Percentiles rank a stretch among this genome's conserved stretches.
phyloP scores from a whole-genome alignment of 2,329 filamentous ascomycete species.

The Alternaria burnsii region DNA sequence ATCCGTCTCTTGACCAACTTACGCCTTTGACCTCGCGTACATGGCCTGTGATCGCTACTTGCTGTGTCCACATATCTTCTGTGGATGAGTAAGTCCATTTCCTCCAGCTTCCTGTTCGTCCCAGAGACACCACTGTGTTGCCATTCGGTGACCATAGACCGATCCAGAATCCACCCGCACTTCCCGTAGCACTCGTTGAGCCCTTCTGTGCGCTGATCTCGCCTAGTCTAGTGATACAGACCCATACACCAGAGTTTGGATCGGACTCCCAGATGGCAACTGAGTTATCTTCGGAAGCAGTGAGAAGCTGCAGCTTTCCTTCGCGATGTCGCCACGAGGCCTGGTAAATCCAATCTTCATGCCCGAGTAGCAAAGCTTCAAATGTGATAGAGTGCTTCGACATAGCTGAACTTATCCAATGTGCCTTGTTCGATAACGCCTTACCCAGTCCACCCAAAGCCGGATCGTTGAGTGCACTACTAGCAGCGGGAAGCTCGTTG shows the following conservation, averaged over 20 bases:
- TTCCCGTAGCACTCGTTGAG: slow-evolving; percentile 94
- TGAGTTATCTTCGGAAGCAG: slow-evolving; percentile 94
- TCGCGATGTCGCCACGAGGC: slow-evolving; percentile 72
- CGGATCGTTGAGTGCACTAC: slow-evolving; percentile 65
- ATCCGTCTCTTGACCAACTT: slow-evolving; percentile 82
- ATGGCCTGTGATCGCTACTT: slow-evolving; percentile 83
- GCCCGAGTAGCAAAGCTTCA: slow-evolving; percentile 89
- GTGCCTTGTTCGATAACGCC: slow-evolving; percentile 87
- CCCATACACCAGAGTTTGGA: slow-evolving; percentile 84
- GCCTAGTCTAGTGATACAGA: slow-evolving; percentile 83
- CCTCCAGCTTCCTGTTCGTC: slow-evolving; percentile 92
- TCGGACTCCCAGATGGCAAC: slow-evolving; percentile 93
- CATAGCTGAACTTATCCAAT: slow-evolving; percentile 70
- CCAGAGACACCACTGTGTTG: slow-evolving; percentile 78
- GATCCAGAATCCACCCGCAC: slow-evolving; percentile 95
- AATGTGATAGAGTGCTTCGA: slow-evolving; percentile 84
- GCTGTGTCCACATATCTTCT: slow-evolving; percentile 77
- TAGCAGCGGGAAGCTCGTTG: slow-evolving; percentile 67
- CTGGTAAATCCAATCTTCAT: slow-evolving; percentile 98
- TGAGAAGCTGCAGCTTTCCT: slow-evolving; percentile 75
- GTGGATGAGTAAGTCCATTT: slow-evolving; percentile 74
- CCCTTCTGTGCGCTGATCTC: slow-evolving; percentile 96
- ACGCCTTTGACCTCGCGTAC: slow-evolving; percentile 81
- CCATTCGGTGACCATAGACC: slow-evolving; percentile 89
- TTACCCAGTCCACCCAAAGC: slow-evolving; percentile 69